These are phyloP conservation scores for Penicillium verrucosum DNA, from an alignment of 2,329 filamentous ascomycete species.

Conservation along the genomic window DNA sequence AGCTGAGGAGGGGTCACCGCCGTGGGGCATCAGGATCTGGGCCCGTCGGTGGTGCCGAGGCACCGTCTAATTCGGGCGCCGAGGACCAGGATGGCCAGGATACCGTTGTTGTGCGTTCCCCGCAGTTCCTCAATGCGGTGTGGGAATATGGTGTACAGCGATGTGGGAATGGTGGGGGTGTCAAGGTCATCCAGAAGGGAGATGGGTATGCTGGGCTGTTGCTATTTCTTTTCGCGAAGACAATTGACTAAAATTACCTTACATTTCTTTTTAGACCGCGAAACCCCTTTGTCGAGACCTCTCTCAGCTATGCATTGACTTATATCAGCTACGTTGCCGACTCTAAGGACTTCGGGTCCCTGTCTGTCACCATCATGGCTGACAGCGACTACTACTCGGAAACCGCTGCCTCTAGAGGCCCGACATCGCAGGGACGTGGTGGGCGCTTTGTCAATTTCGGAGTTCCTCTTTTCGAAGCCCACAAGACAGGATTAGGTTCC, in stretches of 20 bases:
- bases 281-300: slow-evolving; percentile 91
- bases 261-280: slow-evolving; percentile 44
- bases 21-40: slow-evolving; percentile 18
- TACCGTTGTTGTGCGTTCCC: slow-evolving; percentile 82
- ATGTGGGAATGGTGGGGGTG: slow-evolving; percentile 69
- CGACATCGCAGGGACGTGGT: slow-evolving; percentile 32
- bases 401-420: slow-evolving; percentile 44
- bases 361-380: slow-evolving; percentile 80
- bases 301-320: slow-evolving; percentile 80
- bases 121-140: slow-evolving; percentile 80
- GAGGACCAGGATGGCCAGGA: slow-evolving; percentile 58
- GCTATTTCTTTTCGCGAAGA: neutral
- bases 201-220: slow-evolving; percentile 31
- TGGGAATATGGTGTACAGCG: slow-evolving; percentile 84
- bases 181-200: slow-evolving; percentile 67
- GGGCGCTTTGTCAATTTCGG: slow-evolving; percentile 72
- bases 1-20: slow-evolving; percentile 43
- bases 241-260: neutral
- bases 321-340: slow-evolving; percentile 60
- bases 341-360: slow-evolving; percentile 59
- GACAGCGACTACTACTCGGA: slow-evolving; percentile 97
- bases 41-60: slow-evolving; percentile 7
- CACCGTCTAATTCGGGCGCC: slow-evolving; percentile 3
- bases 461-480: slow-evolving; percentile 70
- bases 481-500: slow-evolving; percentile 95